phyloP scores from a whole-genome alignment of 495 filamentous ascomycete species.

The Aspergillus ellipticus region DNA sequence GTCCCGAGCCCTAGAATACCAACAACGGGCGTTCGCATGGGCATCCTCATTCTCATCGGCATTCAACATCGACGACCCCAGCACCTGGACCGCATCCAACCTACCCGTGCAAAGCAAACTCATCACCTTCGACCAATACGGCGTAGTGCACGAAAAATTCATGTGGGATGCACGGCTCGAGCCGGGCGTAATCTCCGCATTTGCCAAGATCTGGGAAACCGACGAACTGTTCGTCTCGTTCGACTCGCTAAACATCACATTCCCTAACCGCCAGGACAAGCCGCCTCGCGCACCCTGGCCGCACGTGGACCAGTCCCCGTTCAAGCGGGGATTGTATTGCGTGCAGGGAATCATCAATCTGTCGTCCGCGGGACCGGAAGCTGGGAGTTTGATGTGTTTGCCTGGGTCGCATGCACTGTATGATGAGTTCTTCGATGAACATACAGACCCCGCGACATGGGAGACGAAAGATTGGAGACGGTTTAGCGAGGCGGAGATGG shows the following conservation, averaged over 20 bases:
- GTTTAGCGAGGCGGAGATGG: neutral
- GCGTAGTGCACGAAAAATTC: constrained; percentile 41
- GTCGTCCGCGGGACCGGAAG: constrained; percentile 15
- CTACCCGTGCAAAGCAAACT: constrained; percentile 28
- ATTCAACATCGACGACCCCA: constrained; percentile 25
- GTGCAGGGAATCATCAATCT: constrained; percentile 37
- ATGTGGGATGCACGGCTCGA: constrained; percentile 44
- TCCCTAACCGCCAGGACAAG: constrained; percentile 15
- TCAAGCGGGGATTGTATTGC: constrained; percentile 22
- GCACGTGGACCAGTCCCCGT: constrained; percentile 29
- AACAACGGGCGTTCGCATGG: constrained; percentile 24
- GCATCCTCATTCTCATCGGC: constrained; percentile 23
- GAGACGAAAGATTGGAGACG: neutral
- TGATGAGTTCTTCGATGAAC: neutral
- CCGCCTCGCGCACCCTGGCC: constrained; percentile 23
- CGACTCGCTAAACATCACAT: constrained; percentile 20
- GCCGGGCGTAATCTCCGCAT: constrained; percentile 32
- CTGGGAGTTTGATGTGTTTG: constrained; percentile 20
- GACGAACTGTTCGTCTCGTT: constrained; percentile 31
- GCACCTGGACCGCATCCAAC: constrained; percentile 29
- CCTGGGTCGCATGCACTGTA: neutral
- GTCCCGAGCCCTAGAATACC: constrained; percentile 14
- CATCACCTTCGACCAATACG: constrained; percentile 30
- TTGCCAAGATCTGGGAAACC: constrained; percentile 30
- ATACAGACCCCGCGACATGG: neutral